Evolutionary conservation across 2,329 filamentous ascomycete genomes (phyloP), one percentile per base, ranked within the genome.

Genomic region (Penicillium sp.): DNA sequence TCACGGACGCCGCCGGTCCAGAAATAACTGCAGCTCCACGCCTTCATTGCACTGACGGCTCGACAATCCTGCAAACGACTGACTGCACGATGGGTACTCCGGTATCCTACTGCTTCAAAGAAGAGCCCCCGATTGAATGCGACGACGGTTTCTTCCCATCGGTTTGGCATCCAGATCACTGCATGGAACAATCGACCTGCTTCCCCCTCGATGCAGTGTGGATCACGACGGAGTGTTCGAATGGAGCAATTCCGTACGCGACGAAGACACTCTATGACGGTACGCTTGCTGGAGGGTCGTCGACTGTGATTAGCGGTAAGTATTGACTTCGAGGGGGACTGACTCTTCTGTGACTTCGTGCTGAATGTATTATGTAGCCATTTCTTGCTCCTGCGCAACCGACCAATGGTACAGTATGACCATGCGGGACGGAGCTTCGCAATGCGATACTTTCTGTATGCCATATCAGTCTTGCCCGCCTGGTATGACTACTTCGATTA

Each of bases 21-120:
- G 48, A 39, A 3, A 27, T 61, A 6, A 68, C 65, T 2, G 39
- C 47, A 24, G 53, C 53, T 14, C 43, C 59, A 16, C 22, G 31
- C 14, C 61, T 68, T 6, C 55, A 22, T 22, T 69, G 67, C 37
- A 26, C 58, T 0, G 24, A 58, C 24, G 65, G 64, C 11, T 63
- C 65, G 37, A 67, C 58, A 4, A 26, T 63, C n/a, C 19, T 69
- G 13, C 57, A 63, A 48, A 69, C 67, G 10, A 68, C 61, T 1
- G 68, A 69, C 33, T 70, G 68, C 33, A 69, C 68, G n/a, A 27
- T 66, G 54, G 68, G 68, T 2, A 63, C 47, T 19, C 56, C 65
- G 1, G 43, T 68, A 3, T 63, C 64, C 0, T 69, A 64, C 52
- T 70, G 68, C 54, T 45, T 56, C 39, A 65, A 62, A 19, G 55